Evolutionary conservation across 305 asterid genomes (phyloP), one percentile per base, ranked within the genome.

Genomic region (Solanum aculeatissimum): DNA sequence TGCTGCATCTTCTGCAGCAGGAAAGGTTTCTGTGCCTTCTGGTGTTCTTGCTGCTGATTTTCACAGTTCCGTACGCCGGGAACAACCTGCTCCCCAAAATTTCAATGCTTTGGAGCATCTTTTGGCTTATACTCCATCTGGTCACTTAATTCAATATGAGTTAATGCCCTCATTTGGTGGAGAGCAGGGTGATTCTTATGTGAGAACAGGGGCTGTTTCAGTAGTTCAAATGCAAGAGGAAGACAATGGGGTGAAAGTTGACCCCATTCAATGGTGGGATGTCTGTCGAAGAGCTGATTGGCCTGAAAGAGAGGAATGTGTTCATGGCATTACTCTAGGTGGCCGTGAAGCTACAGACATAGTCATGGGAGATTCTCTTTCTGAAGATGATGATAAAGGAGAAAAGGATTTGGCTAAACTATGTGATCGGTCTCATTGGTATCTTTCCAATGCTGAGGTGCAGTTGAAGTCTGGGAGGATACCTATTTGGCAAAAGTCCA

Each of bases 211-310:
- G 87, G 81, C 95, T 84, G 84, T 88, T 82, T 86, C 91, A 70
- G 90, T 90, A 84, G 90, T 89, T 87, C 91, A 88, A 85, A 84
- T 90, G 84, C 97, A 90, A 83, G 95, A 91, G 85, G 98, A 95
- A 80, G 99, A 95, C 82, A 83, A 89, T 9, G 90, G 95, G 85
- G 96, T 97, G 85, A 97, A 91, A 92, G 94, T 92, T 66, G 96
- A 97, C 85, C 93, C 99, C 83, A 83, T 92, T 81, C 99, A 92
- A 82, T 96, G 98, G 97, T 97, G 99, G 99, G 99, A 95, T 91
- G 99, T 95, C 57, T 93, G 99, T 93, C 92, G 99, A 87, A 93
- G 97, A 89, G 91, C 90, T 87, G 99, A 97, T 90, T 92, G 92
- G 92, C 91, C 95, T 87, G 99, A 95, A 91, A 93, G 95, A 82